Base-by-base conservation (phyloP, 495 filamentous ascomycete species). In the Penicillium atrosanguineum region DNA sequence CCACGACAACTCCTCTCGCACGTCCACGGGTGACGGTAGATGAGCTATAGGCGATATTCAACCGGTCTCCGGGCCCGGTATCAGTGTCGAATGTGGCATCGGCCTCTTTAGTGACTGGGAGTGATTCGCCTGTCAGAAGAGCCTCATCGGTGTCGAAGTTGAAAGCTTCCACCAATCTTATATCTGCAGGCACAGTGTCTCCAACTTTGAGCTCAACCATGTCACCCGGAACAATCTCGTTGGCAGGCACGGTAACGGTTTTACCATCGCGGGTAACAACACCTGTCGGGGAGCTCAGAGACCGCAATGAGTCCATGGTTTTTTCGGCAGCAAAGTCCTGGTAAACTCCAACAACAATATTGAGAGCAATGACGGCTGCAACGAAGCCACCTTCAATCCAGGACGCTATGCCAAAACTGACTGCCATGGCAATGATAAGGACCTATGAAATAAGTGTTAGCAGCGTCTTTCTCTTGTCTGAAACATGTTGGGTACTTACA, bases 141-240 rank as follows among this genome's bases (percentile, higher is more conserved):
- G 87, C 85, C 63, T 90, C 87, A 57, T 89, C 87, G 20, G 84
- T 82, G 63, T 87, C 85, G 51, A 89, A 80, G 55, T 90, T 90
- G 60, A 88, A 77, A 2, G 82, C 81, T 46, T 89, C 83, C 38
- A 87, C 72, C 37, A 89, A 70, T 63, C 74, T 56, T 34, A 77
- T 46, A 65, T 93, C 90, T 14, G 90, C 90, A 14, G 90, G 90
- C 3, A 93, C 81, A 2, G 87, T 90, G 69, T 93, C 90, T 29
- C 90, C 90, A 60, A 89, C 89, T 77, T 90, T 91, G 40, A 95
- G 68, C 45, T 86, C 78, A 40, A 90, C 75, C 61, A 94, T 80
- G 67, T 87, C 83, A 18, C 84, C 84, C 6, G 79, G 81, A 4
- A 87, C 82, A 40, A 83, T 72, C 48, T 83, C 80, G 20, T 63